Percentiles rank a stretch among this genome's conserved stretches.
phyloP scores from a whole-genome alignment of 768 basidiomycete genomes.

The Lactarius trivialis region DNA sequence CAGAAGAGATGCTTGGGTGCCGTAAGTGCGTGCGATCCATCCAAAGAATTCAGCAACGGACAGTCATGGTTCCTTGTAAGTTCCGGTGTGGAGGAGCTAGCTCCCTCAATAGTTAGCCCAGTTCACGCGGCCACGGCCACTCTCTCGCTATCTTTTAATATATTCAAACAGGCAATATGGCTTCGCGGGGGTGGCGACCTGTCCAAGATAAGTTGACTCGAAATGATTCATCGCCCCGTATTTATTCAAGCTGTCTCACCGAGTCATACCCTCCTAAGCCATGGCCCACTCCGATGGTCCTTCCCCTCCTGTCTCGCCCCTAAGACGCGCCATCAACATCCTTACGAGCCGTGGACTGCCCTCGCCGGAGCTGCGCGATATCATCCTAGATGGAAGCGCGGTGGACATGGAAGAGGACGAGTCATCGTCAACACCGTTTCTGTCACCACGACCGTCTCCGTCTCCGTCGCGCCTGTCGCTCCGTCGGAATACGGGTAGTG shows the following conservation, averaged over 20 bases:
- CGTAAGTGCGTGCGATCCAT: neutral
- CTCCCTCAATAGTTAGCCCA: neutral
- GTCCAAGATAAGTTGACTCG: conserved; percentile 1
- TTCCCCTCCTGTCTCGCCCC: conserved; percentile 3
- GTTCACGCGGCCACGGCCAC: neutral
- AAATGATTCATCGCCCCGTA: neutral
- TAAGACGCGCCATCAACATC: conserved; percentile 23
- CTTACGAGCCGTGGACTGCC: conserved; percentile 21
- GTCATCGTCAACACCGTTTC: neutral
- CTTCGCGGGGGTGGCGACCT: neutral
- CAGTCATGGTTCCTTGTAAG: neutral
- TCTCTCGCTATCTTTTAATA: conserved; percentile 4
- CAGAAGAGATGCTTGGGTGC: neutral
- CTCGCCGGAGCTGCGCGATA: conserved; percentile 7
- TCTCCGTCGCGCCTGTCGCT: neutral
- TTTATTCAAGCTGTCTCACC: neutral
- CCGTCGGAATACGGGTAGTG: neutral
- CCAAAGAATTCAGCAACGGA: neutral
- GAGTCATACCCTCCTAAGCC: neutral
- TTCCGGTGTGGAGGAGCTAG: neutral
- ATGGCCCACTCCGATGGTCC: neutral
- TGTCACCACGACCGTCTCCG: neutral
- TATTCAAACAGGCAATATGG: neutral
- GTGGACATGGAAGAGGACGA: conserved; percentile 12
- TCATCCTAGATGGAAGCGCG: conserved; percentile 4